phyloP scores from a whole-genome alignment of 805 yeast genomes.

The Vanderwaltozyma verrucispora region DNA sequence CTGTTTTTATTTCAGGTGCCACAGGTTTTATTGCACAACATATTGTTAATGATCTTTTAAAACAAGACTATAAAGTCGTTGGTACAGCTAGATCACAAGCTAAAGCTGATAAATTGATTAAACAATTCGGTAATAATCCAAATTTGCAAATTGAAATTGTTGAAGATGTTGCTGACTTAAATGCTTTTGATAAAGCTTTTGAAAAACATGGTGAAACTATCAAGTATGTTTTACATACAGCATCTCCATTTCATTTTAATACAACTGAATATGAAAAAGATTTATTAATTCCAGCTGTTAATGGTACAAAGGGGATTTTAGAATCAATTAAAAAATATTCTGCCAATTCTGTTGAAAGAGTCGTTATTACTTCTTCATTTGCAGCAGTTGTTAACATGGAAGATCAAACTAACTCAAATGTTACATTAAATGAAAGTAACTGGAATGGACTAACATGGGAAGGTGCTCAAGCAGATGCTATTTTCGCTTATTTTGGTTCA shows the following conservation, averaged over 20 bases:
- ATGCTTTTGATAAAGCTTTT: constrained; percentile 39
- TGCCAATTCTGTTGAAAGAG: constrained; percentile 32
- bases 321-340: constrained; percentile 34
- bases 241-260: constrained; percentile 35
- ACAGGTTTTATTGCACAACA: constrained; percentile 47
- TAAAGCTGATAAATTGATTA: constrained; percentile 33
- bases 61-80: constrained; percentile 33
- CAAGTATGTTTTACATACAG: constrained; percentile 38
- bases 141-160: constrained; percentile 28
- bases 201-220: constrained; percentile 31
- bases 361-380: constrained; percentile 46
- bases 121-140: constrained; percentile 24
- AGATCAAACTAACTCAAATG: constrained; percentile 15
- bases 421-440: constrained; percentile 33
- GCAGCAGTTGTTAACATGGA: constrained; percentile 35
- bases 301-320: constrained; percentile 41
- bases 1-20: constrained; percentile 43
- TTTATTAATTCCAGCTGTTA: constrained; percentile 41
- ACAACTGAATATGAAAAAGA: constrained; percentile 37
- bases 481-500: constrained; percentile 45
- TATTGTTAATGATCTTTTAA: constrained; percentile 33
- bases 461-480: constrained; percentile 29
- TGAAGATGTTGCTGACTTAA: constrained; percentile 24
- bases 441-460: constrained; percentile 51
- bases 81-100: constrained; percentile 40